Base-by-base conservation (phyloP, 2,329 filamentous ascomycete species). In the Xylaria sp. region DNA sequence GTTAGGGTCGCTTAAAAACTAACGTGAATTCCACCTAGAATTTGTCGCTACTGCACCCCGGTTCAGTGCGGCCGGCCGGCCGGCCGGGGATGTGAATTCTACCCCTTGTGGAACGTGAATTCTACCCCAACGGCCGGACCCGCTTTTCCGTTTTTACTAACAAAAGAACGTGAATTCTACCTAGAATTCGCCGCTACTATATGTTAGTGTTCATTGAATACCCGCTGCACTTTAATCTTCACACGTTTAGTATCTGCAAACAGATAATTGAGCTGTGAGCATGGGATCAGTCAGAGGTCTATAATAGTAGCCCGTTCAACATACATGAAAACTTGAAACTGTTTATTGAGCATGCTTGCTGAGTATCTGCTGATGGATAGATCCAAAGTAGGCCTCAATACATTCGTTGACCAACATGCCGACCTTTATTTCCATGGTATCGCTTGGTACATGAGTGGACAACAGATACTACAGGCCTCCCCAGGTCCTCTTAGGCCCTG, bases 141-240 rank as follows among this genome's bases (percentile, higher is more conserved):
- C n/a, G n/a, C n/a, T n/a, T n/a, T n/a, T n/a, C n/a, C n/a, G n/a
- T n/a, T n/a, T n/a, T n/a, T n/a, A n/a, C n/a, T n/a, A n/a, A n/a
- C n/a, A n/a, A n/a, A n/a, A n/a, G n/a, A n/a, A n/a, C n/a, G n/a
- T n/a, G n/a, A n/a, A n/a, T n/a, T n/a, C n/a, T n/a, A n/a, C n/a
- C n/a, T n/a, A n/a, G n/a, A n/a, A n/a, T n/a, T n/a, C n/a, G n/a
- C n/a, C n/a, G n/a, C n/a, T n/a, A n/a, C n/a, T n/a, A n/a, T n/a
- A n/a, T n/a, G n/a, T n/a, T n/a, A n/a, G 18, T 63, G 8, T 63
- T 63, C 30, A 8, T 18, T 8, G 50, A 60, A 42, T 50, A 61
- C 34, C 58, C 58, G 30, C 58, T 46, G 34, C 61, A 59, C 53
- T 53, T 49, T 57, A 61, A 59, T 42, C 3, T 63, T 10, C 47